Conservation (phyloP, 2,329 filamentous ascomycete genomes). For the Microdochium bolleyi region DNA sequence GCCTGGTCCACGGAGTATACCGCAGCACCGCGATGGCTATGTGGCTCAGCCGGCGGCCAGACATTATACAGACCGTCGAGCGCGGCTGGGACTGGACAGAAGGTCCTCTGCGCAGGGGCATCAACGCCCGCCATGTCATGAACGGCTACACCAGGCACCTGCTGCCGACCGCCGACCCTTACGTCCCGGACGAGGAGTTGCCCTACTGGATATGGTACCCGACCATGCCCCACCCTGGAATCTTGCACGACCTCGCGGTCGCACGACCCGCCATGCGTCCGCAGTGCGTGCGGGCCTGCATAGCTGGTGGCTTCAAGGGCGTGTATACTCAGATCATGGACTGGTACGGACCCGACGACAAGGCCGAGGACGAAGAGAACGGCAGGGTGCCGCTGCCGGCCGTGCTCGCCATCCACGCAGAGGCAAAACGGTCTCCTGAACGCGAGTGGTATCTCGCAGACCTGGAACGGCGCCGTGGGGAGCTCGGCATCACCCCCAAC, state of each 20-base stretch:
- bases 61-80: not conserved
- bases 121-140: slow-evolving; percentile 18
- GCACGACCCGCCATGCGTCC: not conserved
- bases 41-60: slow-evolving; percentile 15
- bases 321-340: not conserved
- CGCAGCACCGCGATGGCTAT: slow-evolving; percentile 26
- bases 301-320: not conserved
- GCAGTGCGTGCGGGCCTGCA: not conserved
- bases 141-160: not conserved
- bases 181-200: not conserved
- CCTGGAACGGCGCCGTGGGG: not conserved
- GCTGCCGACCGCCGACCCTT: not conserved
- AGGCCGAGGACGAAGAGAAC: not conserved
- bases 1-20: slow-evolving; percentile 25
- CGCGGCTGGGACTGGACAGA: not conserved
- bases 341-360: not conserved
- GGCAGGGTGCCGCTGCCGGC: not conserved
- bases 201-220: not conserved
- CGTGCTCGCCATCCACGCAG: not conserved
- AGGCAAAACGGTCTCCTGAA: not conserved
- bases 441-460: not conserved
- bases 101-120: slow-evolving; percentile 6
- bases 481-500: not conserved
- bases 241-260: not conserved
- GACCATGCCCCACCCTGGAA: not conserved